Conservation (phyloP, 2,329 filamentous ascomycete genomes). For the Bisporella sp. region DNA sequence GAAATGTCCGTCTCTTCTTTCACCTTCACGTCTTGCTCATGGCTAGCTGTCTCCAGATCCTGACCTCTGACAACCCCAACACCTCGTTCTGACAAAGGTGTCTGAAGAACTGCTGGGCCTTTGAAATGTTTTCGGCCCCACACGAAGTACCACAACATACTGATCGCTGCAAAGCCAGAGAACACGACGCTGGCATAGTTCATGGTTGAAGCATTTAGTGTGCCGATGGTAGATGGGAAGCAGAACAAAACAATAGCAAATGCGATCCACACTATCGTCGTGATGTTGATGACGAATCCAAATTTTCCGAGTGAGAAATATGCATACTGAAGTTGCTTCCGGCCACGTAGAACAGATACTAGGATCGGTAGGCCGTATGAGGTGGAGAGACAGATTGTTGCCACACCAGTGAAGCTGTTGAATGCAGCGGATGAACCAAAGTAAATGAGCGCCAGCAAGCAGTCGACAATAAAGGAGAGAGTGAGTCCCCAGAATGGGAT, state of each 20-base stretch:
- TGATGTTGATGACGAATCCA: conserved; percentile 60
- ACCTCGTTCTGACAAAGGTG: too few species aligned
- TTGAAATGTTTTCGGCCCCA: conserved; percentile 58
- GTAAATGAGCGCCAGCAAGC: conserved; percentile 69
- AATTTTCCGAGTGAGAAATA: conserved; percentile 63
- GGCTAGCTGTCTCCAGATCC: too few species aligned
- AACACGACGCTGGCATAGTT: conserved; percentile 64
- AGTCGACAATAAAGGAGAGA: conserved; percentile 62
- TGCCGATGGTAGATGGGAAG: conserved; percentile 57
- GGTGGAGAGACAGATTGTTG: conserved; percentile 69
- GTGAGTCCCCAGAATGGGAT: conserved; percentile 65
- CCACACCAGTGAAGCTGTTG: conserved; percentile 73
- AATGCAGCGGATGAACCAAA: conserved; percentile 73
- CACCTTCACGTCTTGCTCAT: too few species aligned
- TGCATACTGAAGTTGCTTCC: conserved; percentile 58
- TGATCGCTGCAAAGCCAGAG: conserved; percentile 52
- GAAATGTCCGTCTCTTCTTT: too few species aligned
- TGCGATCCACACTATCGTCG: conserved; percentile 64
- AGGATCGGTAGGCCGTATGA: conserved; percentile 73
- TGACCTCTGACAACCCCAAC: too few species aligned
- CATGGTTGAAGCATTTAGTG: conserved; percentile 50
- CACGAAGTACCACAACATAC: conserved; percentile 54
- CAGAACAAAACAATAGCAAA: conserved; percentile 68
- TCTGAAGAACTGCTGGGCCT: conserved; percentile 36
- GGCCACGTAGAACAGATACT: conserved; percentile 59